These are phyloP conservation scores for Linnemannia hyalina DNA, from an alignment of 192 early-diverging fungal species.

Conservation along the genomic window DNA sequence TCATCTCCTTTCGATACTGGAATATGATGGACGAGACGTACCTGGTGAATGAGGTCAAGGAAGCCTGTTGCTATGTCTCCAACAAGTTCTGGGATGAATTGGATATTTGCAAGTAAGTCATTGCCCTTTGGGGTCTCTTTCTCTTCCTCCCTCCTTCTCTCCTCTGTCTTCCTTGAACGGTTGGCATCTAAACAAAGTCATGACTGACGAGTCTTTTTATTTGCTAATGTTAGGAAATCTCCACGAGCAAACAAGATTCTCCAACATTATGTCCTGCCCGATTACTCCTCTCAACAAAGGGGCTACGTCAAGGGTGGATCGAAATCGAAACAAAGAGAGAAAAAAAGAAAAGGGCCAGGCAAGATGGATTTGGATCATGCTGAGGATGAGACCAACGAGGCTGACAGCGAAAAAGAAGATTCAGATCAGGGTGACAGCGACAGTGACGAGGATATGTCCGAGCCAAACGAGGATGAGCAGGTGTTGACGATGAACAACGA, in stretches of 20 bases:
- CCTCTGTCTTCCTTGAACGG: background rate
- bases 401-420: slow-evolving; percentile 2
- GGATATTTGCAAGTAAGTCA: slow-evolving; percentile 68
- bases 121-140: background rate
- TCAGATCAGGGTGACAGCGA: slow-evolving; percentile 20
- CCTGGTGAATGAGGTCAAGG: slow-evolving; percentile 88
- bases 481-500: slow-evolving; percentile 79
- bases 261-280: slow-evolving; percentile 78
- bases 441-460: slow-evolving; percentile 18
- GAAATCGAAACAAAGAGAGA: slow-evolving; percentile 1
- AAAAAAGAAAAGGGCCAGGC: background rate
- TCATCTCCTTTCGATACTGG: slow-evolving; percentile 93
- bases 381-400: background rate
- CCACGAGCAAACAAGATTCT: slow-evolving; percentile 63
- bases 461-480: slow-evolving; percentile 59
- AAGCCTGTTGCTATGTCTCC: slow-evolving; percentile 86
- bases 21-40: slow-evolving; percentile 96
- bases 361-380: slow-evolving; percentile 13
- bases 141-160: background rate
- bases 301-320: slow-evolving; percentile 68
- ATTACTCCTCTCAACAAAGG: slow-evolving; percentile 63
- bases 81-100: slow-evolving; percentile 75
- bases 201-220: background rate
- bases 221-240: slow-evolving; percentile 53
- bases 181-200: background rate